These are phyloP conservation scores for Uronychia setigera DNA, from an alignment of 73 alveolate species.

Conservation along the genomic window DNA sequence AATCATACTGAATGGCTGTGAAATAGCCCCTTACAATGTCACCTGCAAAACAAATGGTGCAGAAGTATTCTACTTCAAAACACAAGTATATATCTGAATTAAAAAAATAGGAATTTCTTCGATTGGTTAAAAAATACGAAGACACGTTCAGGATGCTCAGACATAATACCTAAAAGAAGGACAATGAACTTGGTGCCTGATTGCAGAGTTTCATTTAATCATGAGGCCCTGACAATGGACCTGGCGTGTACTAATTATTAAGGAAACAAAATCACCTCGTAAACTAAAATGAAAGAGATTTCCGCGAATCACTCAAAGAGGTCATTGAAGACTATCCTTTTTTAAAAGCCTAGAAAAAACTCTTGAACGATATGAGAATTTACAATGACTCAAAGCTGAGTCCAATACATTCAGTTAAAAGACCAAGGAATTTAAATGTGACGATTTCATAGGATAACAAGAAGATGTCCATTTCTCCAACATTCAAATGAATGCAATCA, in stretches of 20 bases:
- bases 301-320: background rate
- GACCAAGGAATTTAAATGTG: too few species aligned
- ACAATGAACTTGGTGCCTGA: background rate
- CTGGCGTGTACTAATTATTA: background rate
- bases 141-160: background rate
- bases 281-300: background rate
- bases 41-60: background rate
- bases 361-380: background rate
- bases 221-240: background rate
- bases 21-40: background rate
- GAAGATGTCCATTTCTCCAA: background rate
- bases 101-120: background rate
- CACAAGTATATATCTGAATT: background rate
- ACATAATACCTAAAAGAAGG: background rate
- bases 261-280: background rate
- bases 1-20: background rate
- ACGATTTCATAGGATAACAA: background rate
- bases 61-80: background rate
- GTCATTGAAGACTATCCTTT: background rate
- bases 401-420: too few species aligned
- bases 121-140: background rate
- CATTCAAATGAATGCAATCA: background rate
- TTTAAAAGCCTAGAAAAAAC: background rate
- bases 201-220: background rate
- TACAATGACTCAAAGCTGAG: too few species aligned